Conservation (phyloP, 371 early-diverging fungal genomes). For the Mucor sp. region DNA sequence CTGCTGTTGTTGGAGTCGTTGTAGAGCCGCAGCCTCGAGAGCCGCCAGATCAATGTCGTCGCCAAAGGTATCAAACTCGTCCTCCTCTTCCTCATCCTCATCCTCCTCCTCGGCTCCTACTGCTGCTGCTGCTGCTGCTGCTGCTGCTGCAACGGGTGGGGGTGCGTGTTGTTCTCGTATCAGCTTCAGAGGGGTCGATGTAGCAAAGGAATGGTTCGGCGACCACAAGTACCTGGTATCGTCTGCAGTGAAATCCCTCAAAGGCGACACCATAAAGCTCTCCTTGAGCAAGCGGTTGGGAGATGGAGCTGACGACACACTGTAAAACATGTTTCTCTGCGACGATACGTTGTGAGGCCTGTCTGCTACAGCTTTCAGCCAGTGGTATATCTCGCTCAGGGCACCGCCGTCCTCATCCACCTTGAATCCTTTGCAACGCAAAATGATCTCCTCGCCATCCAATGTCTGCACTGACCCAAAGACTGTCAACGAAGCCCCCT, state of each 20-base stretch:
- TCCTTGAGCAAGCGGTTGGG: slow-evolving; percentile 7
- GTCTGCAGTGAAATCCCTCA: background rate
- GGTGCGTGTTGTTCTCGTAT: too few species aligned
- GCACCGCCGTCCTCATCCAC: slow-evolving; percentile 5
- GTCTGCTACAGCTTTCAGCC: slow-evolving; percentile 7
- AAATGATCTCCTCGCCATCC: background rate
- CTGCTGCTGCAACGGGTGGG: background rate
- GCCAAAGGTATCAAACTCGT: slow-evolving; percentile 15
- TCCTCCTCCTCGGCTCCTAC: too few species aligned
- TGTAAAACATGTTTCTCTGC: slow-evolving; percentile 14
- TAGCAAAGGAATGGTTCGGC: slow-evolving; percentile 17
- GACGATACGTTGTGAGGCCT: background rate
- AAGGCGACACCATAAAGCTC: slow-evolving; percentile 13
- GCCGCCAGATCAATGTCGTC: background rate
- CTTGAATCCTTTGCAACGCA: slow-evolving; percentile 16
- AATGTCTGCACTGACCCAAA: slow-evolving; percentile 14
- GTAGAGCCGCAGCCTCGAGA: background rate
- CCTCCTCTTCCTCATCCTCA: background rate
- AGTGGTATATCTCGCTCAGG: slow-evolving; percentile 11
- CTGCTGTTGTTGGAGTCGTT: background rate
- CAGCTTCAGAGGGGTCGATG: slow-evolving; percentile 21
- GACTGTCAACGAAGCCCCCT: slow-evolving; percentile 1
- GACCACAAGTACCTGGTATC: slow-evolving; percentile 16
- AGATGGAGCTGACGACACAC: slow-evolving; percentile 19
- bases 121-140: background rate